Evolutionary conservation across 1,139 yeast genomes (phyloP), one percentile per base, ranked within the genome.

Genomic region (Scheffersomyces illinoinensis): DNA sequence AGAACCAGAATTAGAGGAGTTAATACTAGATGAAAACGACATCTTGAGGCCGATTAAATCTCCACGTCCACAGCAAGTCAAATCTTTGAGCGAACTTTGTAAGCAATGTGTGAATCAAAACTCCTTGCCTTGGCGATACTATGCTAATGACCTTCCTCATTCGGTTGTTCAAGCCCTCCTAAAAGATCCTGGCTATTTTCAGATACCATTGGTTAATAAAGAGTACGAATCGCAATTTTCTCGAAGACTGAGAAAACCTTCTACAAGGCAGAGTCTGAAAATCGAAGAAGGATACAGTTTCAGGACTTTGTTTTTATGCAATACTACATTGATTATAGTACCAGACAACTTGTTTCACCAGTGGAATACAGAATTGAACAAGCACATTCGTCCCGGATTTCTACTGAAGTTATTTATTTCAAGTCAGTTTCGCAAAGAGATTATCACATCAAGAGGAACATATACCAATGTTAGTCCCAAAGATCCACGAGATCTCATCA

Each of bases 281-380:
- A 54, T 57, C 58, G 59, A 54, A 39, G 77, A 69, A 67, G 73
- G 75, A 0, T 55, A 59, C 33, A 59, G 63, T 17, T 68, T 62
- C 57, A 60, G 70, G 58, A 76, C 75, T 23, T 66, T 82, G 5
- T 73, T 68, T 50, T 69, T 87, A 17, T 81, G 88, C 33, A 77
- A 81, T 17, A 76, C 89, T 0, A 87, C 93, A 0, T 71, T 89
- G 53, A 76, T 88, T 5, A 82, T 89, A 1, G 85, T 86, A 3
- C 93, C 93, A 0, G 91, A 88, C 64, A 87, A 87, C 63, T 71
- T 89, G 24, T 82, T 86, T 60, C 85, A 82, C 60, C 93, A 89
- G 67, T 89, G 93, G 93, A 74, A 73, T 51, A 69, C 75, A 21
- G 93, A 89, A 66, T 73, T 88, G 8, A 71, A 71, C 19, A 88